phyloP scores from a whole-genome alignment of 192 early-diverging fungal species.

The Backusella psychrophila region DNA sequence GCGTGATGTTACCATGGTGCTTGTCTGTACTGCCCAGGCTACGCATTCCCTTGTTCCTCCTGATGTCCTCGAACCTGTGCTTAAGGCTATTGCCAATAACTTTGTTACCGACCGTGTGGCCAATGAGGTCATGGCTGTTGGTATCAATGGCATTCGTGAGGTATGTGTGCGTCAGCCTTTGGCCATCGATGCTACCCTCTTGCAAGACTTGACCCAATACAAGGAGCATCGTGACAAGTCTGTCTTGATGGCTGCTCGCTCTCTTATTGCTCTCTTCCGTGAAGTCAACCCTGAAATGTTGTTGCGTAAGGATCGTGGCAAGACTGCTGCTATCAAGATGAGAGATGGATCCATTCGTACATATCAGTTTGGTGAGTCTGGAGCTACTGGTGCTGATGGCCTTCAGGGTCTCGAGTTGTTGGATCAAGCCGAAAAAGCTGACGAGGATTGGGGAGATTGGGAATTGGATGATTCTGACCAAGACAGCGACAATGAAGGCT shows the following conservation, averaged over 20 bases:
- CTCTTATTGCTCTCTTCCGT: slow-evolving; percentile 88
- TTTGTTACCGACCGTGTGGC: slow-evolving; percentile 93
- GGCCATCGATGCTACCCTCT: slow-evolving; percentile 79
- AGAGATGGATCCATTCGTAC: slow-evolving; percentile 45
- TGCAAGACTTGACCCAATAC: slow-evolving; percentile 89
- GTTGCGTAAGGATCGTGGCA: slow-evolving; percentile 90
- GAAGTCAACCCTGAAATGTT: slow-evolving; percentile 96
- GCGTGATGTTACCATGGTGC: slow-evolving; percentile 87
- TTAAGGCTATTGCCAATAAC: slow-evolving; percentile 93
- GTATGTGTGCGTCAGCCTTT: slow-evolving; percentile 87
- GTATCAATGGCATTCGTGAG: slow-evolving; percentile 85
- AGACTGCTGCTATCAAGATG: slow-evolving; percentile 73
- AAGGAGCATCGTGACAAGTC: slow-evolving; percentile 94
- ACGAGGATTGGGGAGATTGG: slow-evolving; percentile 39
- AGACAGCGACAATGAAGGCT: slow-evolving; percentile 40
- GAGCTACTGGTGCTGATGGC: slow-evolving; percentile 51
- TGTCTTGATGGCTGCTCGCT: slow-evolving; percentile 89
- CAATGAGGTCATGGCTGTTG: slow-evolving; percentile 93
- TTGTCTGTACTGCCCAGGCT: slow-evolving; percentile 90
- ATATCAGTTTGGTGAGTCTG: slow-evolving; percentile 71
- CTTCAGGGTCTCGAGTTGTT: slow-evolving; percentile 83
- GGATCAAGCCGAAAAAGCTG: slow-evolving; percentile 49
- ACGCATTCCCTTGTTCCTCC: slow-evolving; percentile 93
- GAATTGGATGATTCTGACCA: slow-evolving; percentile 32
- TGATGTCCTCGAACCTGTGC: slow-evolving; percentile 81